Evolutionary conservation across 768 basidiomycete species (phyloP), one percentile per base, ranked within the genome.

Genomic region (Phylloporus sp.): DNA sequence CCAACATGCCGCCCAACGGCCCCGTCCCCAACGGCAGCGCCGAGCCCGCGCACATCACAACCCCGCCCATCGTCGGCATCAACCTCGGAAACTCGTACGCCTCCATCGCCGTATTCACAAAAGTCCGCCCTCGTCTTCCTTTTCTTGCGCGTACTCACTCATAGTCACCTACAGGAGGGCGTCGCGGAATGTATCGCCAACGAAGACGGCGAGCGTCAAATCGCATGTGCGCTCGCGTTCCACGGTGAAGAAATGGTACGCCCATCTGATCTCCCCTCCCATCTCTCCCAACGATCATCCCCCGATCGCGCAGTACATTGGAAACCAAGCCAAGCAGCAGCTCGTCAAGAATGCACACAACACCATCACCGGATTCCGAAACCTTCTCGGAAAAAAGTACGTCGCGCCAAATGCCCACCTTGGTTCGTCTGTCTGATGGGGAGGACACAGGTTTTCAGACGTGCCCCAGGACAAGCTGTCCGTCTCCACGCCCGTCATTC

Each of bases 131-230:
- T n/a, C n/a, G n/a, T 61, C 20, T 2, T 38, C 13, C 22, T 3
- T 6, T 31, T 37, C 41, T 34, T 22, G 13, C 18, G 7, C 18
- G 35, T 23, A 4, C 17, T 20, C 23, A 18, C 21, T 11, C 0
- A n/a, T n/a, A n/a, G n/a, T 44, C 43, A n/a, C 42, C 13, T 11
- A 49, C 20, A 94, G 91, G 92, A 96, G 69, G 90, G 90, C 11
- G 73, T 87, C 24, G 85, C 94, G 34, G 90, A 93, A 61, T 95
- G 90, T 64, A 97, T 98, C 50, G 96, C 94, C 6, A 98, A 97
- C 64, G 94, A 98, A 64, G 95, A 98, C 64, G 95, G 96, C 24
- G 95, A 97, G 63, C 85, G 96, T 26, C 95, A 99, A 71, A 98
- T 99, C 59, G 92, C 92, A 0, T 91, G 90, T 63, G 92, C 92